Evolutionary conservation across 2,329 filamentous ascomycete species (phyloP).

Genomic region (Alternaria novae-zelandiae): DNA sequence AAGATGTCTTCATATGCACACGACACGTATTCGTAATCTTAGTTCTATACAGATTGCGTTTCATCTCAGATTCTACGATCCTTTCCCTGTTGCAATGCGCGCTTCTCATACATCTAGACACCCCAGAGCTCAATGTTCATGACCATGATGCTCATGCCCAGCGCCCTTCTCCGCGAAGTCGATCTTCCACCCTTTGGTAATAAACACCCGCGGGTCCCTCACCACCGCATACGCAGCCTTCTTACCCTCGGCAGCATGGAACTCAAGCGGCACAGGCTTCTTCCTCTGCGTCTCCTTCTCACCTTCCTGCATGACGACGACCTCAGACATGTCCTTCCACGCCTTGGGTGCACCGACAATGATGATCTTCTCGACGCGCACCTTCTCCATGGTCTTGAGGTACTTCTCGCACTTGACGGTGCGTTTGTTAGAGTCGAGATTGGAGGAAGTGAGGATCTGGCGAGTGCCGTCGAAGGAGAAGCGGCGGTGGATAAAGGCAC

Average conservation of each 20-base stretch:
- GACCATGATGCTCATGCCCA: conserved; percentile 30
- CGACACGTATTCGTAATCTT: neutral
- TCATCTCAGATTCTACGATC: neutral
- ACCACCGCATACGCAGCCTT: conserved; percentile 69
- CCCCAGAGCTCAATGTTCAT: conserved; percentile 23
- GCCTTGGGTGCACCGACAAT: conserved; percentile 76
- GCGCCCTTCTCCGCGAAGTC: conserved; percentile 52
- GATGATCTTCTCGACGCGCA: conserved; percentile 83
- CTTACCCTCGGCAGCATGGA: conserved; percentile 57
- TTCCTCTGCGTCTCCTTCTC: conserved; percentile 52
- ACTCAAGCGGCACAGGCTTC: conserved; percentile 65
- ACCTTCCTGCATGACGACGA: conserved; percentile 68
- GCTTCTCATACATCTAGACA: neutral
- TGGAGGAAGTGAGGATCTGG: conserved; percentile 71
- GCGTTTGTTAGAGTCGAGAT: conserved; percentile 51
- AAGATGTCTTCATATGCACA: neutral
- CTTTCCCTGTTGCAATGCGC: neutral
- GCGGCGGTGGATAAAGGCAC: conserved; percentile 84
- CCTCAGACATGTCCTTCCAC: conserved; percentile 71
- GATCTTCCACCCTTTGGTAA: conserved; percentile 70
- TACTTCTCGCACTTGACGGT: conserved; percentile 73
- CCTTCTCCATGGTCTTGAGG: conserved; percentile 77
- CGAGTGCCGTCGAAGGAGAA: conserved; percentile 69
- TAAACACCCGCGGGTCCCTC: conserved; percentile 66
- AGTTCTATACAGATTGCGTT: neutral